These are phyloP conservation scores for Aureobasidium musti DNA, from an alignment of 2,329 filamentous ascomycete genomes.

Conservation along the genomic window DNA sequence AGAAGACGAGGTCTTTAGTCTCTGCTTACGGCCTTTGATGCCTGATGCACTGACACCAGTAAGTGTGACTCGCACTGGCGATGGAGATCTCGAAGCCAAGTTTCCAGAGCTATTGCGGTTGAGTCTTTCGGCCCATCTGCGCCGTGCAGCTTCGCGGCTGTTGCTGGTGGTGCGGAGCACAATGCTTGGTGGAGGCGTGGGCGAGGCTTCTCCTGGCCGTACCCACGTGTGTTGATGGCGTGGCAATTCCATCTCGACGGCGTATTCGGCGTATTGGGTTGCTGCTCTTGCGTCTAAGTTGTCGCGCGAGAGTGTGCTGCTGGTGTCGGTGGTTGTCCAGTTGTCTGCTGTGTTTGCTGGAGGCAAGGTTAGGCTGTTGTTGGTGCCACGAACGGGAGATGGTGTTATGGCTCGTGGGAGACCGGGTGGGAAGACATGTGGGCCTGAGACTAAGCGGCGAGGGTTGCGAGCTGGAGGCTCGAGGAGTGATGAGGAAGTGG, in stretches of 20 bases:
- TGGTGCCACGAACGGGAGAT: constrained; percentile 29
- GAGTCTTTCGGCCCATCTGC: constrained; percentile 20
- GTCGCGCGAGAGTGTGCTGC: constrained; percentile 27
- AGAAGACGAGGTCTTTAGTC: neutral
- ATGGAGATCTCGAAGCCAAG: constrained; percentile 34
- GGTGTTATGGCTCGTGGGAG: constrained; percentile 38
- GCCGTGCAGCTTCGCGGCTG: constrained; percentile 11
- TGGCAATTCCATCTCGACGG: constrained; percentile 21
- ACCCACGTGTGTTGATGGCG: constrained; percentile 39
- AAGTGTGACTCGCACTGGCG: constrained; percentile 33
- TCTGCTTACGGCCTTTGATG: constrained; percentile 17
- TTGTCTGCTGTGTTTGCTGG: constrained; percentile 10
- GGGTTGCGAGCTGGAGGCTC: constrained; percentile 37
- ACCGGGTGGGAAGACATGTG: constrained; percentile 35
- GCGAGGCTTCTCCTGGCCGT: constrained; percentile 40
- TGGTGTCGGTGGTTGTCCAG: constrained; percentile 26
- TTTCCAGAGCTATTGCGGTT: constrained; percentile 32
- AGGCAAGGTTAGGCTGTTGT: constrained; percentile 20
- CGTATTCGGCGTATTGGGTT: constrained; percentile 19
- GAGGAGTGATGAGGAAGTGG: constrained; percentile 38
- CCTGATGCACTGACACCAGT: constrained; percentile 21
- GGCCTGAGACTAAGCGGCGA: constrained; percentile 33
- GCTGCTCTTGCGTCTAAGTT: constrained; percentile 31
- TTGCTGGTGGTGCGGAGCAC: constrained; percentile 24
- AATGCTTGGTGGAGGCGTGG: constrained; percentile 40